Conservation (phyloP, 805 yeast species). For the Saturnispora serradocipensis region DNA sequence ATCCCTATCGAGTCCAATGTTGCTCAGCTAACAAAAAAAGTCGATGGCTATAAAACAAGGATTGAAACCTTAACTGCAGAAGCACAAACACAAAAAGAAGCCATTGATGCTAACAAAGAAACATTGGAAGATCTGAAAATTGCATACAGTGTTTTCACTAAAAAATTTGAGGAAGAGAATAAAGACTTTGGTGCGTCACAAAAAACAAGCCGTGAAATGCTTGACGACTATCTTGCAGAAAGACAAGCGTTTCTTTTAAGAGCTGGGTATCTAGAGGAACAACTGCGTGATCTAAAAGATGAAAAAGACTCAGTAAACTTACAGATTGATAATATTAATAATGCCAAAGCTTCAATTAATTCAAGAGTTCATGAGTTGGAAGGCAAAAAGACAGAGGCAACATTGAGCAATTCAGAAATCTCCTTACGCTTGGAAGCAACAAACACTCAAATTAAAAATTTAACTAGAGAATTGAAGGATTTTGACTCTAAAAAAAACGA, state of each 20-base stretch:
- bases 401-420: conserved; percentile 23
- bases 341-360: conserved; percentile 29
- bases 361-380: conserved; percentile 30
- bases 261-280: conserved; percentile 51
- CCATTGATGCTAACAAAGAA: conserved; percentile 32
- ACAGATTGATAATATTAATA: conserved; percentile 30
- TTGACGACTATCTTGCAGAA: conserved; percentile 47
- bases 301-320: conserved; percentile 26
- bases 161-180: conserved; percentile 9
- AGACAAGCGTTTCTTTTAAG: conserved; percentile 46
- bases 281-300: conserved; percentile 36
- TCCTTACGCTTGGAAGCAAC: conserved; percentile 22
- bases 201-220: conserved; percentile 39
- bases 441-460: conserved; percentile 26
- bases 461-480: conserved; percentile 16
- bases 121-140: conserved; percentile 35
- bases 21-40: conserved; percentile 37
- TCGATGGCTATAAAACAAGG: conserved; percentile 38
- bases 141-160: conserved; percentile 17
- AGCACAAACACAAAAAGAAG: conserved; percentile 38
- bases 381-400: conserved; percentile 24
- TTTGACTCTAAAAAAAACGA: conserved; percentile 31
- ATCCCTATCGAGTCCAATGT: conserved; percentile 57
- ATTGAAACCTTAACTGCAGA: conserved; percentile 44
- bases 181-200: conserved; percentile 6